Evolutionary conservation across 176 grass and related monocot species (phyloP).

Genomic region (Microstegium vimineum): DNA sequence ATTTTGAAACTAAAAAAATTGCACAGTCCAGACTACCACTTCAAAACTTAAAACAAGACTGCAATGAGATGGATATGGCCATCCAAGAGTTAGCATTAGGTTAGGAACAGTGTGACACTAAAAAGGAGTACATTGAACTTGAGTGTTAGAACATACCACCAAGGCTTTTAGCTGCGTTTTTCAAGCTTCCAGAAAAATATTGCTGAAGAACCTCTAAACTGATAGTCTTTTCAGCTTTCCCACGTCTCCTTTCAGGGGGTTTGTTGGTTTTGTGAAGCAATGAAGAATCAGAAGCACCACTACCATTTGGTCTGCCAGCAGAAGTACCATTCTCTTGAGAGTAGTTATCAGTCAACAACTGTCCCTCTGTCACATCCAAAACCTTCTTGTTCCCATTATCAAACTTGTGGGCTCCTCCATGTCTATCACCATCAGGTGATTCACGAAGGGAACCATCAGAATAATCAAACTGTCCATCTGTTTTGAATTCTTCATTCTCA

Average conservation of each 20-base stretch:
- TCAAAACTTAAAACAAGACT: not conserved
- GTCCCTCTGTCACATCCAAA: conserved; percentile 21
- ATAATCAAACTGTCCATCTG: conserved; percentile 23
- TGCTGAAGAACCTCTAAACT: conserved; percentile 94
- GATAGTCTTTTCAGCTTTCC: conserved; percentile 95
- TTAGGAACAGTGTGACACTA: conserved; percentile 5
- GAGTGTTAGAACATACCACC: conserved; percentile 61
- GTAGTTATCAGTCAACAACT: conserved; percentile 35
- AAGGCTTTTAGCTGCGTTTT: conserved; percentile 89
- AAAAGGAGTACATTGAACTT: not conserved
- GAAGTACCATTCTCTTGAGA: conserved; percentile 42
- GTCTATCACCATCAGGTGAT: conserved; percentile 28
- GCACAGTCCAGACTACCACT: not conserved
- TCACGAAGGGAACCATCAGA: conserved; percentile 33
- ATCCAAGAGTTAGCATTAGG: not conserved
- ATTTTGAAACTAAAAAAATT: not conserved
- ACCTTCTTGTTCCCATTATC: conserved; percentile 32
- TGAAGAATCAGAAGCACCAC: conserved; percentile 46
- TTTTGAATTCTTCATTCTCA: conserved; percentile 44
- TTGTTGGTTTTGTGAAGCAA: conserved; percentile 51
- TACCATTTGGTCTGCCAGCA: conserved; percentile 41
- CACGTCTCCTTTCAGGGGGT: conserved; percentile 64
- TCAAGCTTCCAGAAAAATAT: conserved; percentile 88
- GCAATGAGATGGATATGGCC: not conserved
- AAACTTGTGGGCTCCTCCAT: conserved; percentile 7